Evolutionary conservation across 768 basidiomycete species (phyloP).

Genomic region (Suillus brevipes): DNA sequence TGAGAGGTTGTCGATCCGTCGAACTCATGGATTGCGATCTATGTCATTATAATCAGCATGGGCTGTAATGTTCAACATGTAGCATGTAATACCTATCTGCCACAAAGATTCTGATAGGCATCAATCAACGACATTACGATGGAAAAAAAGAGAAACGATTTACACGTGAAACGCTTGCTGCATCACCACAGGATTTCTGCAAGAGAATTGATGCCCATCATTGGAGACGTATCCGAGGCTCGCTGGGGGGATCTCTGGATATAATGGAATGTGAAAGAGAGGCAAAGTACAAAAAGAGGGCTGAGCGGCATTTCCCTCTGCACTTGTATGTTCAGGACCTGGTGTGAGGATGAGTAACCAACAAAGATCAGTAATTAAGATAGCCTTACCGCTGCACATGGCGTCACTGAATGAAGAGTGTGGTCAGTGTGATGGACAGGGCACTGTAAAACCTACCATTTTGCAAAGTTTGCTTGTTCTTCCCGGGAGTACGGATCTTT

Average conservation of each 20-base stretch:
- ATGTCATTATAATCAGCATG: constrained; percentile 2
- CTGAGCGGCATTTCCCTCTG: constrained; percentile 37
- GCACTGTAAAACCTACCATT: constrained; percentile 42
- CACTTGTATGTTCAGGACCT: constrained; percentile 53
- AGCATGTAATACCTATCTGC: constrained; percentile 42
- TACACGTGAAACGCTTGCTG: constrained; percentile 63
- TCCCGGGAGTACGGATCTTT: constrained; percentile 63
- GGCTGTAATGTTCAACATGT: neutral
- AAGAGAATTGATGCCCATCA: constrained; percentile 57
- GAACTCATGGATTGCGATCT: constrained; percentile 25
- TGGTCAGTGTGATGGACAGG: no score
- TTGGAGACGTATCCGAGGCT: constrained; percentile 49
- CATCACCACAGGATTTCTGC: constrained; percentile 52
- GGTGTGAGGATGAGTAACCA: neutral
- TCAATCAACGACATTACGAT: neutral
- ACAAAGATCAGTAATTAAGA: neutral
- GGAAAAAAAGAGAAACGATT: constrained; percentile 21
- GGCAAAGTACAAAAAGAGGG: constrained; percentile 58
- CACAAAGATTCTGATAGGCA: constrained; percentile 45
- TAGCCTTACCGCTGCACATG: constrained; percentile 47
- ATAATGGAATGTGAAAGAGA: constrained; percentile 46
- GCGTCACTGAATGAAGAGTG: constrained; percentile 38
- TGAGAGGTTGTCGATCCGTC: neutral
- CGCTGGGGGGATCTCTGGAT: constrained; percentile 24
- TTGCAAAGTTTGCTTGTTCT: constrained; percentile 51